Percentiles rank a stretch among this genome's conserved stretches.
phyloP scores from a whole-genome alignment of 2,329 filamentous ascomycete genomes.

The Cordyceps sp. region DNA sequence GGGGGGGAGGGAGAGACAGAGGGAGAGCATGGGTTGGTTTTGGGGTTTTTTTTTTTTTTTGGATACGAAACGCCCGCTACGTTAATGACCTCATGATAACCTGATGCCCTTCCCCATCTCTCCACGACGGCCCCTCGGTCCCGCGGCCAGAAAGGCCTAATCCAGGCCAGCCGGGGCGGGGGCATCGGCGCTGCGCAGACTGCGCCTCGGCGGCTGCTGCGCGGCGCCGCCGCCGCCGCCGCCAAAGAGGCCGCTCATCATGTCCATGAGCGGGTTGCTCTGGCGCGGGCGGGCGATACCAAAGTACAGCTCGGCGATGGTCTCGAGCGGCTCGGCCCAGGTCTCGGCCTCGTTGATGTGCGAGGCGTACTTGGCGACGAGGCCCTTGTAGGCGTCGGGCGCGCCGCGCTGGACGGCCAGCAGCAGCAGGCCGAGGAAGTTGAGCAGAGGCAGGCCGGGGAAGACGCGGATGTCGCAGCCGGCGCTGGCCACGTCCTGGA shows the following conservation, averaged over 20 bases:
- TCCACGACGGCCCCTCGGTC: background rate
- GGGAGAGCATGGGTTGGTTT: too few species aligned
- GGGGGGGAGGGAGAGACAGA: too few species aligned
- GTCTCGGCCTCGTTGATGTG: conserved; percentile 61
- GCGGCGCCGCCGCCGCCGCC: conserved; percentile 46
- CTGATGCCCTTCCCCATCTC: too few species aligned
- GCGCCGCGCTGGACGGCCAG: conserved; percentile 67
- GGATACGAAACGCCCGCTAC: too few species aligned
- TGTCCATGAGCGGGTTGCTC: conserved; percentile 86
- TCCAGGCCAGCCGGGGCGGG: conserved; percentile 44
- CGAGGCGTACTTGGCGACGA: conserved; percentile 64
- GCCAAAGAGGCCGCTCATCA: conserved; percentile 93
- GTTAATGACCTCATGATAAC: too few species aligned
- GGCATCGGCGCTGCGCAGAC: conserved; percentile 25
- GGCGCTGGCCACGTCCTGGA: conserved; percentile 66
- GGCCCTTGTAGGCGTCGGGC: conserved; percentile 64
- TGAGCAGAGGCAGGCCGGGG: conserved; percentile 81
- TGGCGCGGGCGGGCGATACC: conserved; percentile 75
- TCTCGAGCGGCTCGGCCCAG: conserved; percentile 71
- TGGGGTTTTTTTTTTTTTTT: too few species aligned
- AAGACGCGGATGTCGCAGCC: conserved; percentile 66
- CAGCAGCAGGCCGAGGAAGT: conserved; percentile 77
- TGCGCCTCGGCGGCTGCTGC: conserved; percentile 21
- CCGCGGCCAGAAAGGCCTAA: too few species aligned
- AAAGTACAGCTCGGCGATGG: conserved; percentile 95